A percentile compares a stretch with the other conserved stretches of the same genome.
Conservation (phyloP, 1,284 basidiomycete species). For the Austropuccinia psidii region DNA sequence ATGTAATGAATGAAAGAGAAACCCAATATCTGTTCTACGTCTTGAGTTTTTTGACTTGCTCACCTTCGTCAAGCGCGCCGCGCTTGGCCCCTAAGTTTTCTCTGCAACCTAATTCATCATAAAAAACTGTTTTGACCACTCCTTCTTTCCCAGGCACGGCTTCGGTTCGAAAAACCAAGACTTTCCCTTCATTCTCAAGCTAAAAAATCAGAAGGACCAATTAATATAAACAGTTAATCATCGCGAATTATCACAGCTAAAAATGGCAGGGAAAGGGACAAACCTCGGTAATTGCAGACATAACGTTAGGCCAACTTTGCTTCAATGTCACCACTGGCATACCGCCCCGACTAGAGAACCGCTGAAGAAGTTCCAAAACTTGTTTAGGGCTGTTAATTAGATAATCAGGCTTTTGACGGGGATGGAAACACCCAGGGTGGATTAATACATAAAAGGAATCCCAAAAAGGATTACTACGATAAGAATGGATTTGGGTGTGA, state of each 20-base stretch:
- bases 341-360: constrained; percentile 14
- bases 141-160: constrained; percentile 20
- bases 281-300: constrained; percentile 23
- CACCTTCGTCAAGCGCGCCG: constrained; percentile 29
- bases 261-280: background rate
- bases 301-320: constrained; percentile 25
- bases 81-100: constrained; percentile 24
- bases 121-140: constrained; percentile 17
- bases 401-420: constrained; percentile 37
- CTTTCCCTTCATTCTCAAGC: constrained; percentile 35
- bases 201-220: background rate
- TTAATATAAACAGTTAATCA: background rate
- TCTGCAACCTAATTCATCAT: constrained; percentile 27
- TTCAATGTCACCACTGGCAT: constrained; percentile 32
- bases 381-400: constrained; percentile 27
- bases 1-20: background rate
- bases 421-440: no score
- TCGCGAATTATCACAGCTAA: no score
- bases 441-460: no score
- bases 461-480: background rate
- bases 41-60: background rate
- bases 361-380: constrained; percentile 11
- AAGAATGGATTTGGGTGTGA: background rate
- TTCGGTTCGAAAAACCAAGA: constrained; percentile 28
- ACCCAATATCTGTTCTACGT: background rate